Conservation (phyloP, 1,284 basidiomycete species). For the Exobasidium rhododendri region DNA sequence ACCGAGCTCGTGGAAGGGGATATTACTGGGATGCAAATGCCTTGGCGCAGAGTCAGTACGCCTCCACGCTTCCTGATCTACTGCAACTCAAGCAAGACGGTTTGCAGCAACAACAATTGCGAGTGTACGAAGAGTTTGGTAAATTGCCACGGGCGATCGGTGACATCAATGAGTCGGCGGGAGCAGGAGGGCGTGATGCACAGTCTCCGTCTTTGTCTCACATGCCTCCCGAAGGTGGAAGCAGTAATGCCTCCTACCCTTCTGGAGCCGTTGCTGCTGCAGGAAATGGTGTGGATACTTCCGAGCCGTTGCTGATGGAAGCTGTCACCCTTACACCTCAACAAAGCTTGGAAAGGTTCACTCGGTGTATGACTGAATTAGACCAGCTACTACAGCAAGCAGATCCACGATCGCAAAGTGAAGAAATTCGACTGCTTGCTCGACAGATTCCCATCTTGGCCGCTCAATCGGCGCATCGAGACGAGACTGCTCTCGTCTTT, state of each 20-base stretch:
- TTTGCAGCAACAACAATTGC: slow-evolving; percentile 74
- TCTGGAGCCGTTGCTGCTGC: not conserved
- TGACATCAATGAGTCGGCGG: not conserved
- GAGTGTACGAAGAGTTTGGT: slow-evolving; percentile 90
- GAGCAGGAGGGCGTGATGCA: not conserved
- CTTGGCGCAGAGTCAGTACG: slow-evolving; percentile 64
- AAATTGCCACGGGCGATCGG: slow-evolving; percentile 31
- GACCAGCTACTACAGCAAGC: slow-evolving; percentile 44
- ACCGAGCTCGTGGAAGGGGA: slow-evolving; percentile 68
- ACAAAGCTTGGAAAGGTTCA: slow-evolving; percentile 55
- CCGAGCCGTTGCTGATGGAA: not conserved
- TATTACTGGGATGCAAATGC: slow-evolving; percentile 49
- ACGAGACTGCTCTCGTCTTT: slow-evolving; percentile 82
- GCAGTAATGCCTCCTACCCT: not conserved
- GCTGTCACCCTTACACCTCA: slow-evolving; percentile 24
- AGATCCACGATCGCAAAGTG: slow-evolving; percentile 26
- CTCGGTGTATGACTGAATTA: slow-evolving; percentile 40
- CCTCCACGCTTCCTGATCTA: slow-evolving; percentile 78
- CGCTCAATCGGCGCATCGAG: slow-evolving; percentile 71
- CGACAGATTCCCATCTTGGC: slow-evolving; percentile 77
- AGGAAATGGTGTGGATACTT: slow-evolving; percentile 49
- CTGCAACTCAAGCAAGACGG: slow-evolving; percentile 81
- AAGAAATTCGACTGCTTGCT: slow-evolving; percentile 75
- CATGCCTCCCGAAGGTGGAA: not conserved
- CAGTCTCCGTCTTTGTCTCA: slow-evolving; percentile 7